phyloP scores from a whole-genome alignment of 2,329 filamentous ascomycete genomes.

The Fusarium algeriense region DNA sequence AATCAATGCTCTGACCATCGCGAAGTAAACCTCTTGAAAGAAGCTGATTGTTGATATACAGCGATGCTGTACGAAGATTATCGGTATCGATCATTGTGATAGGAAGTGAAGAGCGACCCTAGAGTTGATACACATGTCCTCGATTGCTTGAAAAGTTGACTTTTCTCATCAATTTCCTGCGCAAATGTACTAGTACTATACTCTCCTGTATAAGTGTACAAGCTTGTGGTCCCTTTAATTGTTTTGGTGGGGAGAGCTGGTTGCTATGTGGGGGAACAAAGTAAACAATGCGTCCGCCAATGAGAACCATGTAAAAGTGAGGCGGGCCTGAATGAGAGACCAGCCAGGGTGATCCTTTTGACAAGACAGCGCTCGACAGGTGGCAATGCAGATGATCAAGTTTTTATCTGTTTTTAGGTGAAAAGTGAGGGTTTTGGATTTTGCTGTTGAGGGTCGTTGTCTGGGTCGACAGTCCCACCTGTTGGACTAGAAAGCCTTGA shows the following conservation, averaged over 20 bases:
- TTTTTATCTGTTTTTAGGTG: conserved; percentile 19
- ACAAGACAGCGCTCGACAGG: conserved; percentile 44
- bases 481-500: conserved; percentile 20
- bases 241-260: conserved; percentile 49
- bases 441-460: conserved; percentile 33
- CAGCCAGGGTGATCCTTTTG: conserved; percentile 33
- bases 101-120: conserved; percentile 17
- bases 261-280: conserved; percentile 54
- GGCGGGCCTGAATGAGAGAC: conserved; percentile 26
- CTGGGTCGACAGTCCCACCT: conserved; percentile 36
- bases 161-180: conserved; percentile 24
- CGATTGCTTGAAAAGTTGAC: conserved; percentile 22
- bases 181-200: conserved; percentile 16
- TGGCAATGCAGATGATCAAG: conserved; percentile 41
- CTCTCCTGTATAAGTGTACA: conserved; percentile 36
- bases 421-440: conserved; percentile 1
- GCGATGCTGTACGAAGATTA: conserved; percentile 74
- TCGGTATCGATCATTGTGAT: conserved; percentile 67
- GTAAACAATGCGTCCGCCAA: conserved; percentile 53
- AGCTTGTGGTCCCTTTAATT: conserved; percentile 30
- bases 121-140: conserved; percentile 41
- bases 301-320: conserved; percentile 45
- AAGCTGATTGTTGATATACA: conserved; percentile 80
- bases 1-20: conserved; percentile 83
- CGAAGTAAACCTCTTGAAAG: conserved; percentile 73